phyloP scores from a whole-genome alignment of 208 protist species.

The Acanthamoeba triangularis region DNA sequence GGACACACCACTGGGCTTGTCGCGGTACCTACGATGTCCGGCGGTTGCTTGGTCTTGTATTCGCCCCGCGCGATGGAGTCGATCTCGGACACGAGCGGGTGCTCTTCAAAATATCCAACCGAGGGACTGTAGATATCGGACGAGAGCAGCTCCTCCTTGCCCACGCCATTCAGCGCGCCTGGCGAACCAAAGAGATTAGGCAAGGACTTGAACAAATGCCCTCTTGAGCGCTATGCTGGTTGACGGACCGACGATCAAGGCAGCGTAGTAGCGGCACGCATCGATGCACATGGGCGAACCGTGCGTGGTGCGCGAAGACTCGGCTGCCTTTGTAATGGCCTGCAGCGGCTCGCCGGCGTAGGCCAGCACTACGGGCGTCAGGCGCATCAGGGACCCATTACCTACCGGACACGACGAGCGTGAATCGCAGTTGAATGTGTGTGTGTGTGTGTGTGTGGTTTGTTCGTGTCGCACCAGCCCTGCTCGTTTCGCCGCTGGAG shows the following conservation, averaged over 20 bases:
- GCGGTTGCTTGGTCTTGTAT: conserved; percentile 69
- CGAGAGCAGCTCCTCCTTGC: conserved; percentile 65
- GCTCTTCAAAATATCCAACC: background rate
- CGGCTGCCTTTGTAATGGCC: conserved; percentile 10
- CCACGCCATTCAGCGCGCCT: conserved; percentile 26
- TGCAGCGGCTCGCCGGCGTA: background rate
- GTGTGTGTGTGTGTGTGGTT: too few relatives aligned
- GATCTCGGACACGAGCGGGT: conserved; percentile 14
- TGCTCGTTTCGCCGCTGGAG: background rate
- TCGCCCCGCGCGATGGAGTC: background rate
- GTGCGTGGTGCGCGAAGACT: conserved; percentile 64
- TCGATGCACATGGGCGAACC: conserved; percentile 14
- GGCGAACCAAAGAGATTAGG: background rate
- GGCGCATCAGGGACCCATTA: conserved; percentile 65
- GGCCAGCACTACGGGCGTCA: conserved; percentile 17
- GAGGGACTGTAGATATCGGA: background rate
- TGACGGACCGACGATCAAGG: background rate
- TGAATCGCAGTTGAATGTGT: background rate
- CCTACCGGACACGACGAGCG: background rate
- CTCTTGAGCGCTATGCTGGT: too few relatives aligned
- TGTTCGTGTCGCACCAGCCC: conserved; percentile 18
- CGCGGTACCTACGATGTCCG: background rate
- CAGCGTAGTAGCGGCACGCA: conserved; percentile 73
- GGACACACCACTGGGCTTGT: background rate
- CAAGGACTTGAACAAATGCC: too few relatives aligned